These are phyloP conservation scores for Nothophaeocryptopus gaeumannii DNA, from an alignment of 2,329 filamentous ascomycete species.

Conservation along the genomic window DNA sequence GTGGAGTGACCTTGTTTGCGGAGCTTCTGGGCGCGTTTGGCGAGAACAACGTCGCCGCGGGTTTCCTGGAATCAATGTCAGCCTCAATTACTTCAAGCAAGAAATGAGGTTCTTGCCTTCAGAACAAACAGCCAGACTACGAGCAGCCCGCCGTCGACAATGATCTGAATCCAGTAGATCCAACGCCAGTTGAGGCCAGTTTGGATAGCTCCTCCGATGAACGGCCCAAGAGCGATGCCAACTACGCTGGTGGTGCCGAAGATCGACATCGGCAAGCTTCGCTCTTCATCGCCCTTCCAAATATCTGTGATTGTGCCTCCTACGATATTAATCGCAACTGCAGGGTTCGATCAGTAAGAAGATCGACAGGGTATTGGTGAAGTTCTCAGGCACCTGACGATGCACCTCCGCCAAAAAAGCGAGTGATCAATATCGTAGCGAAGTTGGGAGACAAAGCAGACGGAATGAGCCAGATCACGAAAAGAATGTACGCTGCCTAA, in stretches of 20 bases:
- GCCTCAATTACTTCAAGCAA: no score
- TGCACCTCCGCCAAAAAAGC: constrained; percentile 35
- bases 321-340: constrained; percentile 29
- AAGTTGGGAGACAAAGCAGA: constrained; percentile 56
- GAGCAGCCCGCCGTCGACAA: constrained; percentile 27
- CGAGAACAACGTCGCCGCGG: constrained; percentile 42
- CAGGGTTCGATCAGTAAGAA: no score
- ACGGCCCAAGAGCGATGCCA: constrained; percentile 35
- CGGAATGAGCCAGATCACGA: constrained; percentile 31
- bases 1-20: constrained; percentile 23
- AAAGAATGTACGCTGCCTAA: constrained; percentile 27
- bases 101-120: no score
- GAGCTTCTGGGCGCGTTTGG: constrained; percentile 23
- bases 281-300: constrained; percentile 30
- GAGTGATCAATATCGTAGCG: constrained; percentile 53
- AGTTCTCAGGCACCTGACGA: constrained; percentile 2
- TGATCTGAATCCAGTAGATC: constrained; percentile 37
- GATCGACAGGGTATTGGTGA: no score
- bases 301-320: constrained; percentile 33
- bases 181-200: constrained; percentile 29
- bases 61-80: constrained; percentile 24
- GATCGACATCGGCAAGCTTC: constrained; percentile 34
- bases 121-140: constrained; percentile 37
- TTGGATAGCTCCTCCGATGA: constrained; percentile 33
- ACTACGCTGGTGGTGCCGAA: constrained; percentile 31